Evolutionary conservation across 148 eudicot species (phyloP), one percentile per base, ranked within the genome.

Genomic region (Beta vulgaris): DNA sequence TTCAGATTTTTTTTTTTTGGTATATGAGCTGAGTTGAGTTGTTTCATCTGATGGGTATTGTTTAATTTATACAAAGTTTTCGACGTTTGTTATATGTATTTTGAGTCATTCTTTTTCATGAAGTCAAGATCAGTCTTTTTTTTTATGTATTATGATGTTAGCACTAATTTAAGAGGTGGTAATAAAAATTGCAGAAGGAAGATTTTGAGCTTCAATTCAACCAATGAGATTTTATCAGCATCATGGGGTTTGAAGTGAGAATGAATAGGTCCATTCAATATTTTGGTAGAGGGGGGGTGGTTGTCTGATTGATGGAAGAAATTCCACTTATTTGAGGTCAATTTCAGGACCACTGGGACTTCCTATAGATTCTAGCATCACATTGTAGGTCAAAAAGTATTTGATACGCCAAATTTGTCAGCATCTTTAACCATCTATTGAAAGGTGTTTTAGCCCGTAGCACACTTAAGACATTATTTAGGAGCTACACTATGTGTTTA

Each of bases 31-130:
- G n/a, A 15, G 75, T 60, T 62, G 58, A 46, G 46, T 16, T 6
- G 68, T 61, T 79, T 18, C 70, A 44, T 53, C 26, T 42, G 25
- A 53, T 62, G 69, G 75, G 31, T 35, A 18, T 70, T 60, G 66
- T 28, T 72, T 39, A n/a, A 16, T 19, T 23, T 54, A 9, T 57
- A 25, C 34, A 23, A 37, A 42, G 11, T 51, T 49, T 23, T 32
- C 18, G 28, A 8, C 0, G 15, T 58, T 58, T 28, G 1, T 26
- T 28, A 12, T 58, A 26, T 28, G 62, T 2, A 6, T 58, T 29
- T 29, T 59, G 63, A 19, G 3, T 29, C 14, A 5, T 0, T 25
- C 34, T 28, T 51, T 25, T 58, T 59, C 8, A 59, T 15, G 37
- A 51, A 21, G 42, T 51, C 31, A 51, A 35, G 63, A 51, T 75